Conservation (phyloP, 2,329 filamentous ascomycete species). For the Aspergillus arachidicola region DNA sequence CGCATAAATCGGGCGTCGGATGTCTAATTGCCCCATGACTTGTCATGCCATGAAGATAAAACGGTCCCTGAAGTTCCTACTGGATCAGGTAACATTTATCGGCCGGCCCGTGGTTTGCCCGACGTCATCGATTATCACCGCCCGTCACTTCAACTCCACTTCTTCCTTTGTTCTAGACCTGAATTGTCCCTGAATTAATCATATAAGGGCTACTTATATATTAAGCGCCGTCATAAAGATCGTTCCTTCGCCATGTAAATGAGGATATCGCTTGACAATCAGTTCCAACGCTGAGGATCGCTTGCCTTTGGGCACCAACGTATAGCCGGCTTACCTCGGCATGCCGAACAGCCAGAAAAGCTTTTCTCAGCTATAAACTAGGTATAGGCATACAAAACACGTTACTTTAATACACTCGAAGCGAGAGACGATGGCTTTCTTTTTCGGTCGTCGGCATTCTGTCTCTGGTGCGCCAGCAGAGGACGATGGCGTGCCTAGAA, state of each 20-base stretch:
- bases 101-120: background rate
- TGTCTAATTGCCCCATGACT: background rate
- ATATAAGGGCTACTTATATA: background rate
- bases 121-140: constrained; percentile 5
- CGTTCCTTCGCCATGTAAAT: background rate
- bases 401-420: background rate
- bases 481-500: constrained; percentile 4
- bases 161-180: background rate
- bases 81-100: constrained; percentile 1
- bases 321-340: background rate
- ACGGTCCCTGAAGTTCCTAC: background rate
- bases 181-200: background rate
- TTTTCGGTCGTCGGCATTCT: constrained; percentile 33
- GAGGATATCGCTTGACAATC: background rate
- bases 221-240: background rate
- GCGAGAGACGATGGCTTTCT: constrained; percentile 24
- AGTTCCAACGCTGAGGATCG: background rate
- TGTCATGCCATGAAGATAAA: background rate
- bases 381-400: background rate
- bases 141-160: background rate
- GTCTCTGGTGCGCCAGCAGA: constrained; percentile 19
- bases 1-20: background rate
- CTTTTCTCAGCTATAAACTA: background rate
- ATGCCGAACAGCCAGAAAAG: background rate
- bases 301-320: background rate